Base-by-base conservation (phyloP, 768 basidiomycete species). In the Chlorophyllum brunneum region DNA sequence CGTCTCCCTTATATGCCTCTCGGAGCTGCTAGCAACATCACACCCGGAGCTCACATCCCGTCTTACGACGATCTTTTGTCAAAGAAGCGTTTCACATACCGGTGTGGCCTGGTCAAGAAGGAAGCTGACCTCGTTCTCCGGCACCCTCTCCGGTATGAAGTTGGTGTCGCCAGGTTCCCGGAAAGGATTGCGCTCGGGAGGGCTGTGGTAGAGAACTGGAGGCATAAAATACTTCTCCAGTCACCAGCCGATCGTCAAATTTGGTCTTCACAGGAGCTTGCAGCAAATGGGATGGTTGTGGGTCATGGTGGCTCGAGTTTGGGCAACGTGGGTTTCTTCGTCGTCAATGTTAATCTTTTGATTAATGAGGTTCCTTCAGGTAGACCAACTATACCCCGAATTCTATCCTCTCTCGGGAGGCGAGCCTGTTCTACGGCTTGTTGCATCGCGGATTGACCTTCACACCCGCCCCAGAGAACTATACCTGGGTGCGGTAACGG, bases 61-160 rank as follows among this genome's bases (percentile, higher is more conserved):
- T 55, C 69, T 2, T 72, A 74, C 45, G 57, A 54, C 2, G 58
- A 68, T 4, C 61, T 83, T 7, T 67, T 83, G 22, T 72, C 78
- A 1, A 67, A 59, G n/a, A 58, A 64, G 22, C 73, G 79, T 15
- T 81, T 84, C 61, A 56, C 78, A 42, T 58, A 74, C 22, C 71
- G 81, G 5, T 71, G 68, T n/a, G 57, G 57, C 30, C 51, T 63
- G 36, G 64, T 76, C 22, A 68, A 72, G 58, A 59, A 62, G 20
- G 74, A 78, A 53, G 60, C 72, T 0, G 57, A 55, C 4, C 54
- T 55, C 1, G 61, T 62, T n/a, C 57, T 75, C 0, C 63, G 59
- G 0, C 74, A 80, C 51, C 81, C 80, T 1, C 61, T 82, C 22
- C 71, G 78, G 40, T 59, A 74, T 34, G 79, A 81, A 46, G 63